These are phyloP conservation scores for Ceratocystis colombiana DNA, from an alignment of 2,329 filamentous ascomycete genomes.

Conservation along the genomic window DNA sequence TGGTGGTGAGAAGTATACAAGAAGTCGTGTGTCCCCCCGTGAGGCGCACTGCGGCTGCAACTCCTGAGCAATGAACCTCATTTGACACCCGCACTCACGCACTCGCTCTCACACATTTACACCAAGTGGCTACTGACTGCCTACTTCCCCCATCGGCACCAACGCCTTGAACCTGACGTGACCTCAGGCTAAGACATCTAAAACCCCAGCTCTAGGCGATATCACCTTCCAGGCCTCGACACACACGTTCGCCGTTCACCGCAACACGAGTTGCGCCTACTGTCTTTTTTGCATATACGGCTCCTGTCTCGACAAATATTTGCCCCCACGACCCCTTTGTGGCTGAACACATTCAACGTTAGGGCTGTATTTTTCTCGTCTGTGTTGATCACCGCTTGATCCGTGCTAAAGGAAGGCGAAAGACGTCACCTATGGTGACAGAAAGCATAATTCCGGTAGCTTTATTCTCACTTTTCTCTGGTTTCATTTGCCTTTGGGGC, in stretches of 20 bases:
- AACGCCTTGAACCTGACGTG: background rate
- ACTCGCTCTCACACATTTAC: background rate
- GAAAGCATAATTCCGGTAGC: background rate
- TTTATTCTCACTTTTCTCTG: background rate
- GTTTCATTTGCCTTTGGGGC: slow-evolving; percentile 14
- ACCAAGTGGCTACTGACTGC: background rate
- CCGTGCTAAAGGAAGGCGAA: background rate
- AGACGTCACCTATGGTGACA: background rate
- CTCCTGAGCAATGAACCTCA: too few species aligned
- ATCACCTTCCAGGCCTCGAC: background rate
- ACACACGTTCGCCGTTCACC: background rate
- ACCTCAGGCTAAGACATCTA: slow-evolving; percentile 3
- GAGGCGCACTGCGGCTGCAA: background rate
- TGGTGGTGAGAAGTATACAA: background rate
- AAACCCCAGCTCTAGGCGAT: background rate
- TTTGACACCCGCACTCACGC: background rate
- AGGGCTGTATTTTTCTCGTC: background rate
- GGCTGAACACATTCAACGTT: background rate
- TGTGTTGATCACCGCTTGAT: background rate
- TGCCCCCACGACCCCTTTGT: background rate
- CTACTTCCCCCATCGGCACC: background rate
- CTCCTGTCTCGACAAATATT: background rate
- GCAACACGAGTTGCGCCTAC: background rate
- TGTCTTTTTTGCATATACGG: background rate
- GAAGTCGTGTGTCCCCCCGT: background rate